Percentiles rank a stretch among this genome's conserved stretches.
Evolutionary conservation across 129 eudicot species (phyloP).

Genomic region (Gnaphalium uliginosum): DNA sequence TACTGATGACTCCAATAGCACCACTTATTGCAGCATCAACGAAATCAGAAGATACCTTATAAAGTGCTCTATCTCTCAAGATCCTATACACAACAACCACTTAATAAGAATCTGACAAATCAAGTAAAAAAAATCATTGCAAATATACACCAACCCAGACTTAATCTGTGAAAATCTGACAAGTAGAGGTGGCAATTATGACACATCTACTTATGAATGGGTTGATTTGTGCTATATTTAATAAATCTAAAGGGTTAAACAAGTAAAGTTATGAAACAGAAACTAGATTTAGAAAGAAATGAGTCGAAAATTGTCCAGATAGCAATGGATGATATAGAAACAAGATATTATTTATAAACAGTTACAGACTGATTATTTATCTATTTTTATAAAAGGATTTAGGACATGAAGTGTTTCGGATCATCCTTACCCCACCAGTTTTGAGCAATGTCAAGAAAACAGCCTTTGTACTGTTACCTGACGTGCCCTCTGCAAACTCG

Average conservation of each 20-base stretch:
- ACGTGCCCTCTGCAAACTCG: not conserved
- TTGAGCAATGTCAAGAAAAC: too few relatives aligned
- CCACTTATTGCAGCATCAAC: conserved; percentile 99
- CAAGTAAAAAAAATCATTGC: not conserved
- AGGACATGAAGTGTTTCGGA: too few relatives aligned
- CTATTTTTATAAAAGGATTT: too few relatives aligned
- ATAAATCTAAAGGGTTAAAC: too few relatives aligned
- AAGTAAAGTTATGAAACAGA: too few relatives aligned
- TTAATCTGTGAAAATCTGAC: not conserved
- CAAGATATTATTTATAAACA: not conserved
- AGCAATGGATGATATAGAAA: too few relatives aligned
- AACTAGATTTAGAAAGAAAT: too few relatives aligned
- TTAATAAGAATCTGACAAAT: not conserved
- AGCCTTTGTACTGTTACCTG: too few relatives aligned
- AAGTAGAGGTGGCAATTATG: not conserved
- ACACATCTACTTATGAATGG: not conserved
- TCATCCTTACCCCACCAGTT: too few relatives aligned
- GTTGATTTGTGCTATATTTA: not conserved
- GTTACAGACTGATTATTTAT: too few relatives aligned
- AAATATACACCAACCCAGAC: not conserved
- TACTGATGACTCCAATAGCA: conserved; percentile 95
- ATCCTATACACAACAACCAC: conserved; percentile 51
- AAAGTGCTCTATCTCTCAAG: conserved; percentile 92
- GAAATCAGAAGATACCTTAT: conserved; percentile 88
- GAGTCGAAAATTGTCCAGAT: too few relatives aligned